Evolutionary conservation across 805 yeast species (phyloP).

Genomic region (Cyberlindnera bimundalis): DNA sequence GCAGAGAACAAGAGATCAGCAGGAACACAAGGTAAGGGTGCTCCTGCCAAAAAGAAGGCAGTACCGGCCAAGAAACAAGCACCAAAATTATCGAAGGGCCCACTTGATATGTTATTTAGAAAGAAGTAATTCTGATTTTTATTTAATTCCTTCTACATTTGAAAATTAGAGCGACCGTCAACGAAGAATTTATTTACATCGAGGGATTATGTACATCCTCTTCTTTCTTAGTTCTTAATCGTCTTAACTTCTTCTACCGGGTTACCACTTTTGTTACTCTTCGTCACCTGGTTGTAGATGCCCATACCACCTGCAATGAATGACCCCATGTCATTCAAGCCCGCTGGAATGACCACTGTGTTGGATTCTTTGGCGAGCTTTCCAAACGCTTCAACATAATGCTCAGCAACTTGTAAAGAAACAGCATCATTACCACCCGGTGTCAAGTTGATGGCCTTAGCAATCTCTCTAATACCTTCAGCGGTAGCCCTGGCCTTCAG

Average conservation of each 20-base stretch:
- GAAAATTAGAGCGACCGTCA: too few relatives aligned
- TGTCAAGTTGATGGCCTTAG: slow-evolving; percentile 62
- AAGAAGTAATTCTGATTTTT: slow-evolving; percentile 27
- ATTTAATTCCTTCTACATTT: too few relatives aligned
- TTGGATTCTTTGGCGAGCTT: slow-evolving; percentile 80
- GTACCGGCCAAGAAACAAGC: slow-evolving; percentile 33
- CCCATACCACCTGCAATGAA: slow-evolving; percentile 76
- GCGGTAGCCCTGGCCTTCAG: slow-evolving; percentile 72
- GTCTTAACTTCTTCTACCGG: slow-evolving; percentile 10
- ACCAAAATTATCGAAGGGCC: slow-evolving; percentile 60
- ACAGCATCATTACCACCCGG: slow-evolving; percentile 77
- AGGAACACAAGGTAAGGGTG: slow-evolving; percentile 20
- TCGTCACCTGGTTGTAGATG: slow-evolving; percentile 49
- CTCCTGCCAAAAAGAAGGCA: slow-evolving; percentile 26
- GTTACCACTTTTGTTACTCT: slow-evolving; percentile 7
- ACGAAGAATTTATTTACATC: slow-evolving; percentile 3
- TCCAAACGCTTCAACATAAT: slow-evolving; percentile 77
- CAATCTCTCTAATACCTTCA: slow-evolving; percentile 59
- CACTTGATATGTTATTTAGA: slow-evolving; percentile 62
- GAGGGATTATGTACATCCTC: not conserved
- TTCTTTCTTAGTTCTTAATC: slow-evolving; percentile 2
- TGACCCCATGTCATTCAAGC: slow-evolving; percentile 67
- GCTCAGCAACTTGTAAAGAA: slow-evolving; percentile 75
- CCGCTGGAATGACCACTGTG: slow-evolving; percentile 74
- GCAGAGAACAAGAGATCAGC: slow-evolving; percentile 17